Conservation (phyloP, 176 grass and related monocot species). For the Rhynchospora breviuscula region DNA sequence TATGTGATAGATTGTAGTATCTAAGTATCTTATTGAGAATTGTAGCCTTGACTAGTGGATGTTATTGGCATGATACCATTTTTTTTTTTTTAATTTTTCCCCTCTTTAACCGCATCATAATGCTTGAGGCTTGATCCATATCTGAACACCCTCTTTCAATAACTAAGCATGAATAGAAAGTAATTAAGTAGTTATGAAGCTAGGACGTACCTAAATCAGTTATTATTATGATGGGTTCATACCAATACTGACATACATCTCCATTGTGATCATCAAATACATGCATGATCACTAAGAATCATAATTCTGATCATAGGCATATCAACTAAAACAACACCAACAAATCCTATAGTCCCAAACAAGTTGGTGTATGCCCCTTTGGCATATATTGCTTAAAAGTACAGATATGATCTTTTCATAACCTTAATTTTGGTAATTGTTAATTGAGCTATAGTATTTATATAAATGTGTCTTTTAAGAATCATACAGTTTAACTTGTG, state of each 20-base stretch:
- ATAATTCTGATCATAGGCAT: background rate
- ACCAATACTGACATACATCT: background rate
- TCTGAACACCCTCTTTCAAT: no score
- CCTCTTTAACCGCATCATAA: no score
- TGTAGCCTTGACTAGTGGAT: background rate
- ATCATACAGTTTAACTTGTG: slow-evolving; percentile 10
- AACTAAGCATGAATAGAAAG: no score
- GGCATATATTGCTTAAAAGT: no score
- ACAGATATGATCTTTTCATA: background rate
- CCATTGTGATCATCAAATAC: background rate
- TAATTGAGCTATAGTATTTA: background rate
- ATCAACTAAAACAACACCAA: background rate
- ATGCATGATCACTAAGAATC: background rate
- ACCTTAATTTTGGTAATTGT: background rate
- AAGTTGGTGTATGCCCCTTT: no score
- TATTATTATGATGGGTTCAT: background rate
- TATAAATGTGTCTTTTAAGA: background rate
- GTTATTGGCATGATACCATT: background rate
- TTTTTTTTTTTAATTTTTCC: background rate
- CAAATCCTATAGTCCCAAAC: no score
- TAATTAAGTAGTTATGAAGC: no score
- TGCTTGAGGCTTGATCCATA: no score
- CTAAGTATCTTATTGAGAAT: background rate
- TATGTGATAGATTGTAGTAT: background rate
- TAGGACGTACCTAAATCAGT: background rate